Evolutionary conservation across 768 basidiomycete genomes (phyloP).

Genomic region (Dendrothele bispora): DNA sequence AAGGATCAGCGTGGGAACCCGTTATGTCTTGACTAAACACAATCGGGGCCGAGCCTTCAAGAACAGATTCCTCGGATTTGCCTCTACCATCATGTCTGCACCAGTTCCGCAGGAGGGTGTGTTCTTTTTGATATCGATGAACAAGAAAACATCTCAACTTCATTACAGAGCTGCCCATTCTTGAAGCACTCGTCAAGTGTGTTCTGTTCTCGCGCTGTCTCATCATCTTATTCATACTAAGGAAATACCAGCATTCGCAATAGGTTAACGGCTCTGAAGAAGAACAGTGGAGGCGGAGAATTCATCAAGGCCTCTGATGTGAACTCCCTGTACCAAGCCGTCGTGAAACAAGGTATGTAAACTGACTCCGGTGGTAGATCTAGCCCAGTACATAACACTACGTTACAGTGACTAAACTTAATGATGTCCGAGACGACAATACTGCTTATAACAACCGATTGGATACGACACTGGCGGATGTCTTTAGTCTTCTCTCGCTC

Average conservation of each 20-base stretch:
- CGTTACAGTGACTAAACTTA: conserved; percentile 78
- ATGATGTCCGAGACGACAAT: conserved; percentile 83
- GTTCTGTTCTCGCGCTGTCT: conserved; percentile 17
- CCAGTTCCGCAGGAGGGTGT: conserved; percentile 81
- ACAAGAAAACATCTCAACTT: conserved; percentile 18
- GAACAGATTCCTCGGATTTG: too few relatives aligned
- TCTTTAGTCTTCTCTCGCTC: conserved; percentile 91
- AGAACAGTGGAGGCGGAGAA: conserved; percentile 86
- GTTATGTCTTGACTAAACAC: too few relatives aligned
- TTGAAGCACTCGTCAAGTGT: conserved; percentile 92
- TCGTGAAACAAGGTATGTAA: conserved; percentile 88
- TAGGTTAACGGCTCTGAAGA: conserved; percentile 91
- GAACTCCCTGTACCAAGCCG: conserved; percentile 86
- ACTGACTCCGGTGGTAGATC: neutral
- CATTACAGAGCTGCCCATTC: conserved; percentile 81
- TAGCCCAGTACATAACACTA: neutral
- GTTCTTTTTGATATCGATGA: conserved; percentile 19
- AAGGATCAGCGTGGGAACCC: too few relatives aligned
- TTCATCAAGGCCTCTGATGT: conserved; percentile 95
- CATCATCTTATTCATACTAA: neutral
- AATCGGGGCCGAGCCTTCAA: too few relatives aligned
- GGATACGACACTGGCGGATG: conserved; percentile 94
- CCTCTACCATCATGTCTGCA: conserved; percentile 47
- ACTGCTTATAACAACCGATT: conserved; percentile 82
- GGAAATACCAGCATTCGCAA: conserved; percentile 96